Base-by-base conservation (phyloP, 768 basidiomycete genomes). In the Xerocomellus dryophilus region DNA sequence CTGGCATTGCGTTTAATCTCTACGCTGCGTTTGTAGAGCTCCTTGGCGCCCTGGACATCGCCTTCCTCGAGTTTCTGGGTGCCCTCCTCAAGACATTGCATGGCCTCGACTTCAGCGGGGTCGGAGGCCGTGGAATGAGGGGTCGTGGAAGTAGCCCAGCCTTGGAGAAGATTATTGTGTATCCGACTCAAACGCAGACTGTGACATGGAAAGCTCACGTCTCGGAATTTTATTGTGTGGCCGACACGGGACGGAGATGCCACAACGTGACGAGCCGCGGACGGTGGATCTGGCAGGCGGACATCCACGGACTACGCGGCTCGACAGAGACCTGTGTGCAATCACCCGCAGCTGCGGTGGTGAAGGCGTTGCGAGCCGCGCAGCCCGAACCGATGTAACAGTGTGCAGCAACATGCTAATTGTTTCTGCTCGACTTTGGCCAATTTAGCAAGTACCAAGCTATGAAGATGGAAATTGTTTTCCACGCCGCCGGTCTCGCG, bases 61-160 rank as follows among this genome's bases (percentile, higher is more conserved):
- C 92, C 92, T 63, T 92, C 89, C 68, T 93, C 92, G 34, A 93
- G 76, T 62, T 89, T 90, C 61, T 81, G 78, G 2, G 92, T 93
- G 38, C 92, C 91, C 65, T 86, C 81, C 71, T 93, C 92, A 20
- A 93, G 78, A 58, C 86, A 90, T 47, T 79, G 78, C 69, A 88
- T 73, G 4, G 90, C 89, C 70, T 93, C 90, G 21, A 76, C 74
- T 61, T 93, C 89, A 53, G 88, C 90, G 29, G 91, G 91, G 72
- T 93, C 90, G 21, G 82, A 81, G 34, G 88, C 78, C 20, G 85
- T 84, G n/a, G 90, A 93, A 62, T 91, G 87, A 7, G 85, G 81
- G 11, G 88, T 90, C 10, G 83, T 84, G 32, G 89, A 88, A 31
- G 88, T 85, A 21, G 90, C 90, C 81, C 83, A 90, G 59, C 90